phyloP scores from a whole-genome alignment of 805 yeast genomes.

The Ogataea dorogensis region DNA sequence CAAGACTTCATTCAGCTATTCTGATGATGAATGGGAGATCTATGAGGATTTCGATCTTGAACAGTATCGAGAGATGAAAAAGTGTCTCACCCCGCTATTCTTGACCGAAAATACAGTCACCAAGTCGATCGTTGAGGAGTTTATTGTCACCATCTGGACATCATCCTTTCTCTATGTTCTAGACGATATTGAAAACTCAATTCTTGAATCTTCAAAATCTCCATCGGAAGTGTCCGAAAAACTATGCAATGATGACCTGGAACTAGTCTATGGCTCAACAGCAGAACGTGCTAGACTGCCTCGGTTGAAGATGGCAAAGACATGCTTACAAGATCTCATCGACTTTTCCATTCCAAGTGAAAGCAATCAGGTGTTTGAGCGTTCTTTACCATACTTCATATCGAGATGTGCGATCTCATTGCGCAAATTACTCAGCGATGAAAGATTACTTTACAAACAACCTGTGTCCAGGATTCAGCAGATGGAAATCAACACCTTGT shows the following conservation, averaged over 20 bases:
- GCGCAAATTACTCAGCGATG: constrained; percentile 63
- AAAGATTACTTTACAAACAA: constrained; percentile 50
- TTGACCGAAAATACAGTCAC: constrained; percentile 28
- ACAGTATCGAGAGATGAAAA: constrained; percentile 44
- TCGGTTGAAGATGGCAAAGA: constrained; percentile 48
- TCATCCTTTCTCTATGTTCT: constrained; percentile 58
- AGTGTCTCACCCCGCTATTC: constrained; percentile 41
- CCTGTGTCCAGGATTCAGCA: constrained; percentile 71
- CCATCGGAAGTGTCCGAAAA: constrained; percentile 36
- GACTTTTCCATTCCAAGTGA: constrained; percentile 35
- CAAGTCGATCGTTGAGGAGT: constrained; percentile 37
- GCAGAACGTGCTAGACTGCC: constrained; percentile 43
- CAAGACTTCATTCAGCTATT: constrained; percentile 39
- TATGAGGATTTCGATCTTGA: constrained; percentile 46
- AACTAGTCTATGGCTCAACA: constrained; percentile 63
- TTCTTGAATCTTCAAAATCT: constrained; percentile 23
- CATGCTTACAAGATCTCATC: constrained; percentile 56
- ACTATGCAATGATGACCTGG: constrained; percentile 43
- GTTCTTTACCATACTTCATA: constrained; percentile 47
- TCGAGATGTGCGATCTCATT: constrained; percentile 61
- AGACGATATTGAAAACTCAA: constrained; percentile 49
- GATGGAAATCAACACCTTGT: constrained; percentile 51
- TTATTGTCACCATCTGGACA: constrained; percentile 51
- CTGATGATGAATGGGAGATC: constrained; percentile 19
- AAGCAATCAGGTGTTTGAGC: constrained; percentile 21